Percentiles rank a stretch among this genome's conserved stretches.
These are phyloP conservation scores for Picea sitchensis DNA, from an alignment of 75 land plant species.

Conservation along the genomic window DNA sequence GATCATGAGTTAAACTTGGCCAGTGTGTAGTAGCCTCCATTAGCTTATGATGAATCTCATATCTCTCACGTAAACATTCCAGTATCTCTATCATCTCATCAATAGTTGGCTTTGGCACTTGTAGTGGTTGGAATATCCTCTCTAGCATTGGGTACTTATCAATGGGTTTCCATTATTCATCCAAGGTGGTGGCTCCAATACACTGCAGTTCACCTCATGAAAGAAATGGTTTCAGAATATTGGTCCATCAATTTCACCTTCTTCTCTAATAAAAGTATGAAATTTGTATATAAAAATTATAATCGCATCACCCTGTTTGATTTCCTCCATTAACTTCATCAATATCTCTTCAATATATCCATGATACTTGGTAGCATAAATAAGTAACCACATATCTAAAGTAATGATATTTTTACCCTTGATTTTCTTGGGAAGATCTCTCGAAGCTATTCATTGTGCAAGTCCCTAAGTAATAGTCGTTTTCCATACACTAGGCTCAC, in stretches of 20 bases:
- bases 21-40: conserved; percentile 38
- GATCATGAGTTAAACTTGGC: no score
- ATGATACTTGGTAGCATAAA: conserved; percentile 62
- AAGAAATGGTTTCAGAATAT: conserved; percentile 58
- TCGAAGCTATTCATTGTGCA: conserved; percentile 43
- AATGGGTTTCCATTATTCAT: conserved; percentile 52
- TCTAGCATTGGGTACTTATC: conserved; percentile 54
- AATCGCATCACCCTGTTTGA: conserved; percentile 56
- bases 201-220: conserved; percentile 44
- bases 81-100: conserved; percentile 58
- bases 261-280: conserved; percentile 70
- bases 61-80: background rate
- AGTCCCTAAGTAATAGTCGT: conserved; percentile 54
- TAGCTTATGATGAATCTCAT: conserved; percentile 54
- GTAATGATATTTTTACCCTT: conserved; percentile 60
- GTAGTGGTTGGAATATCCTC: conserved; percentile 58
- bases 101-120: conserved; percentile 60
- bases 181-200: conserved; percentile 55
- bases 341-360: conserved; percentile 70
- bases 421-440: conserved; percentile 54
- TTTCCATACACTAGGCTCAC: conserved; percentile 58
- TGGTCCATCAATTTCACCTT: conserved; percentile 68
- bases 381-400: conserved; percentile 60
- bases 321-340: conserved; percentile 62
- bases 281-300: conserved; percentile 70